Conservation (phyloP, 2,329 filamentous ascomycete genomes). For the Talaromyces rugulosus region DNA sequence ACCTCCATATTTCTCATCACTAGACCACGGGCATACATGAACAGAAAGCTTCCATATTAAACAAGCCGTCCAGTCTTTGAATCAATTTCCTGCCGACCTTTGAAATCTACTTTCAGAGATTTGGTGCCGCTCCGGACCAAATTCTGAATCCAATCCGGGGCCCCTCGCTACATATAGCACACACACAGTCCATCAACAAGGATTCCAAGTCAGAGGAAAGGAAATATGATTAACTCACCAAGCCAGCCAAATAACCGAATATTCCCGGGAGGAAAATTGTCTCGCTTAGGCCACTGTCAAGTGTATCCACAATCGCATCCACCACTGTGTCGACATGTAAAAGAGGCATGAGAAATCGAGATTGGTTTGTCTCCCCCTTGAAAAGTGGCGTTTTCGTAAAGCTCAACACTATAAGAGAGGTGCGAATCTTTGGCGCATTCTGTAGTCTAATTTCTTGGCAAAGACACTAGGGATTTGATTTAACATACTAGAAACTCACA, state of each 20-base stretch:
- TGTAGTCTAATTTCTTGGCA: constrained; percentile 13
- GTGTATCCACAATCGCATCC: constrained; percentile 19
- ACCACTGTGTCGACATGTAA: constrained; percentile 22
- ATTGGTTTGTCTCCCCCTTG: constrained; percentile 22
- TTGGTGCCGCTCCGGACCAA: constrained; percentile 13
- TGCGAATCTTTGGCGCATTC: constrained; percentile 16
- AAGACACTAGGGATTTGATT: constrained; percentile 1
- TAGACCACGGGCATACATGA: neutral
- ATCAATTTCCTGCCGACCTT: constrained; percentile 18
- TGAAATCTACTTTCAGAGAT: constrained; percentile 20
- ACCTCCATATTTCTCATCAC: neutral
- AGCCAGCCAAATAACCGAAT: constrained; percentile 19
- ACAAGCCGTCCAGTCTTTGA: constrained; percentile 14
- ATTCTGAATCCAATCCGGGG: constrained; percentile 17
- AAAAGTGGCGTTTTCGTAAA: constrained; percentile 23
- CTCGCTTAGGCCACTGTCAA: constrained; percentile 17
- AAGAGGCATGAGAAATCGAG: constrained; percentile 19
- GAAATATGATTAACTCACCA: constrained; percentile 14
- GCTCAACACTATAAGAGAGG: constrained; percentile 18
- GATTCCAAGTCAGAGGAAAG: neutral
- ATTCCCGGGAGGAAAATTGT: constrained; percentile 18
- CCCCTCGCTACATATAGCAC: constrained; percentile 14
- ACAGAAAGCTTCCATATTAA: constrained; percentile 1
- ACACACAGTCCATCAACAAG: neutral
- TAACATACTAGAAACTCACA: neutral